A percentile compares a stretch with the other conserved stretches of the same genome.
These are phyloP conservation scores for Stephania cephalantha DNA, from an alignment of 164 flowering plant genomes.

Conservation along the genomic window DNA sequence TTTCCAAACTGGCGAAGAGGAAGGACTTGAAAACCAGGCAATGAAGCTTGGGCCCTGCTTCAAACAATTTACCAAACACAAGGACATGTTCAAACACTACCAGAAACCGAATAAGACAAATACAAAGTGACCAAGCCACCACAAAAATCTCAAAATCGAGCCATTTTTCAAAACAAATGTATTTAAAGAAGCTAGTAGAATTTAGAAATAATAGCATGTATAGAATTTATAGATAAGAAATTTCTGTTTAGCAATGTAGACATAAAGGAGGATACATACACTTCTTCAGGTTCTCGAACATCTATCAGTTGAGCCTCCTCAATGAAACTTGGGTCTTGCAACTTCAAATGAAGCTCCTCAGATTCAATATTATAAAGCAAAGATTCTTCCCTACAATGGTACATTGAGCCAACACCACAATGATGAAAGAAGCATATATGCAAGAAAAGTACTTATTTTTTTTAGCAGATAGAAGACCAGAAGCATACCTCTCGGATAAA, in stretches of 20 bases:
- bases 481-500: conserved; percentile 70
- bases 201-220: not conserved
- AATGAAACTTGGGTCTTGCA: conserved; percentile 73
- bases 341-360: conserved; percentile 60
- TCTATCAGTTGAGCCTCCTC: conserved; percentile 84
- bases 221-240: not conserved
- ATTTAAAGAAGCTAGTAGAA: not conserved
- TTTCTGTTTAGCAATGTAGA: not conserved
- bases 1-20: conserved; percentile 91
- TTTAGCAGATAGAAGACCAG: not conserved
- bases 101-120: not conserved
- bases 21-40: conserved; percentile 78
- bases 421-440: not conserved
- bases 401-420: conserved; percentile 1
- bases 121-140: not conserved
- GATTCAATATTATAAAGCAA: conserved; percentile 61
- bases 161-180: not conserved
- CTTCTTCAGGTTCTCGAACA: conserved; percentile 94
- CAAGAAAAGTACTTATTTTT: not conserved
- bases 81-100: not conserved
- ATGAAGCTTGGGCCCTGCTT: conserved; percentile 63
- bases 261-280: conserved; percentile 40
- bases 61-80: conserved; percentile 9
- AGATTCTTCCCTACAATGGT: conserved; percentile 53
- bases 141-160: not conserved